A percentile compares a stretch with the other conserved stretches of the same genome.
These are phyloP conservation scores for Verticillium isaacii DNA, from an alignment of 2,329 filamentous ascomycete genomes.

Conservation along the genomic window DNA sequence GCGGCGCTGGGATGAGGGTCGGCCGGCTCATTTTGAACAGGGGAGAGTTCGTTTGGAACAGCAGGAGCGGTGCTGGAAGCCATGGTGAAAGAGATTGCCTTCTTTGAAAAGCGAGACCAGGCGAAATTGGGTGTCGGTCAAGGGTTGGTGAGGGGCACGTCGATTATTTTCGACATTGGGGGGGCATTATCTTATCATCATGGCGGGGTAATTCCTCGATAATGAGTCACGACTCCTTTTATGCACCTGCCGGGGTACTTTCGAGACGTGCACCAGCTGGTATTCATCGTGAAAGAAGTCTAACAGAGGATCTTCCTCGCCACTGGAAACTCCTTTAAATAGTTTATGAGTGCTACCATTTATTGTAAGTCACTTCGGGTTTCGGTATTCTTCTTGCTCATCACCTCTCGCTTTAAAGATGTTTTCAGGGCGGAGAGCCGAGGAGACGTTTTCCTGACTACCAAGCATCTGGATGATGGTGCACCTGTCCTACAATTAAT, in stretches of 20 bases:
- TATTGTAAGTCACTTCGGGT: no score
- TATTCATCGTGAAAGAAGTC: not conserved
- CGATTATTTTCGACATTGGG: not conserved
- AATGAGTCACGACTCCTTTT: not conserved
- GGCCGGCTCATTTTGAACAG: not conserved
- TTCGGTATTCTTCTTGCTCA: no score
- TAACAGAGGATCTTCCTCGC: not conserved
- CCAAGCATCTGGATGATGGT: not conserved
- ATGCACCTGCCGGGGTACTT: not conserved
- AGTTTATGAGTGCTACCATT: no score
- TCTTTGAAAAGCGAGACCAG: not conserved
- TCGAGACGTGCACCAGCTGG: not conserved
- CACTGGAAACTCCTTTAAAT: not conserved
- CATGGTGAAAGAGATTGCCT: not conserved
- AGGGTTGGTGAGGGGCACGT: not conserved
- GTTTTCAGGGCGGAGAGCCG: not conserved
- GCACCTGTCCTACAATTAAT: no score
- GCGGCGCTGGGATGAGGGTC: constrained; percentile 8
- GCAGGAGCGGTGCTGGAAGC: not conserved
- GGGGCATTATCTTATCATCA: not conserved
- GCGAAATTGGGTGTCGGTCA: not conserved
- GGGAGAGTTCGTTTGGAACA: not conserved
- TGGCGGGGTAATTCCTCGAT: not conserved
- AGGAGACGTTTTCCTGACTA: not conserved
- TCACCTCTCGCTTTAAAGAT: not conserved